Base-by-base conservation (phyloP, 176 grass and related monocot species). In the Rhynchospora pubera region DNA sequence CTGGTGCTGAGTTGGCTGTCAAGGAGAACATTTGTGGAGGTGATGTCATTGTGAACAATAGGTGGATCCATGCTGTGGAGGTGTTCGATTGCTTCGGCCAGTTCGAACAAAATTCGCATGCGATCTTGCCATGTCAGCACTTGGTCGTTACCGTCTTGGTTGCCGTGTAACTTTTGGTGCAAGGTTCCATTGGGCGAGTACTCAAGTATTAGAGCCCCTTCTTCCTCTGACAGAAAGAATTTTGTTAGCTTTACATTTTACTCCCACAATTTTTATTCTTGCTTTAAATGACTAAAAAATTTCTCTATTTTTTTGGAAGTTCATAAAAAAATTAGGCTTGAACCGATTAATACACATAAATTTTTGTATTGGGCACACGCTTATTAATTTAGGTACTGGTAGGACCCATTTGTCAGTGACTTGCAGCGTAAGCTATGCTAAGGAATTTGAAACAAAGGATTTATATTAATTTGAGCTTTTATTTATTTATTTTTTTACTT, bases 1-100 rank as follows among this genome's bases (percentile, higher is more conserved):
- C 86, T 82, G 30, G 77, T 69, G 15, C 65, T 42, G 57, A 52
- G 24, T 0, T 56, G 58, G 45, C 1, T 57, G 71, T 86, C 88
- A 57, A 97, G 88, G 18, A 97, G 88, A 70, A 97, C 94, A 87
- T 97, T 97, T 62, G 94, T 86, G 6, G 94, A 85, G 18, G 94
- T 94, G 57, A 97, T 75, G 80, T 97, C 94, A 79, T 87, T 90
- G 85, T 97, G 94, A 57, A 94, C 94, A 68, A 97, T 67, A 0
- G 72, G 84, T 28, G 82, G 79, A 39, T 82, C 64, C 85, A 55
- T 74, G 26, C 65, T 2, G 72, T 97, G 94, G 81, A 97, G 88
- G 86, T 97, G 87, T 80, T 94, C 90, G 12, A 97, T 69, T 1
- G 92, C 94, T 63, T 44, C 63, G 47, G 94, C 90, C 1, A 94